Evolutionary conservation across 2,329 filamentous ascomycete genomes (phyloP).

Genomic region (Aspergillus arachidicola): DNA sequence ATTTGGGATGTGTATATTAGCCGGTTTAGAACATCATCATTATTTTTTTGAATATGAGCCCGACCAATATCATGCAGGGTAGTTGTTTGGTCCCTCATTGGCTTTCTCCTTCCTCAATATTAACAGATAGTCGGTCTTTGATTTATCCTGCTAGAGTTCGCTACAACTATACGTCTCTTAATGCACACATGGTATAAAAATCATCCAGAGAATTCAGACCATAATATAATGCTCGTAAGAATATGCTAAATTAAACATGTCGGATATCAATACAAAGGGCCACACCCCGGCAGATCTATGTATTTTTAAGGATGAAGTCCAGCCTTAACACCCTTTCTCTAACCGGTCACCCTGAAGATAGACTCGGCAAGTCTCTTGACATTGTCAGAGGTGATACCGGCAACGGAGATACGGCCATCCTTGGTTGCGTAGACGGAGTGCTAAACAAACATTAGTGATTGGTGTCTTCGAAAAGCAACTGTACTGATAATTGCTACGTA

Average conservation of each 20-base stretch:
- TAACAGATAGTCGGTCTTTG: no score
- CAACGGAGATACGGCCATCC: constrained; percentile 57
- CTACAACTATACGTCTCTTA: neutral
- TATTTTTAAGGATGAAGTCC: constrained; percentile 13
- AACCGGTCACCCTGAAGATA: constrained; percentile 55
- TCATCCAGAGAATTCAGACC: neutral
- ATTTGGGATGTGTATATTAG: no score
- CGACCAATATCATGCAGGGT: no score
- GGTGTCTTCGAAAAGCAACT: neutral
- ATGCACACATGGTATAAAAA: neutral
- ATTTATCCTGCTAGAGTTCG: neutral
- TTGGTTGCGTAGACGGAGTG: constrained; percentile 98
- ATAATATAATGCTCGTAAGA: constrained; percentile 9
- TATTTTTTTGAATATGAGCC: no score
- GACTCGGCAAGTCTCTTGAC: constrained; percentile 54
- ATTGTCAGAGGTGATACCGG: constrained; percentile 53
- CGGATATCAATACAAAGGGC: constrained; percentile 26
- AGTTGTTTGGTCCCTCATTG: no score
- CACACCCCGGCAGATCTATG: constrained; percentile 17
- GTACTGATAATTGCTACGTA: constrained; percentile 34
- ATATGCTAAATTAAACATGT: constrained; percentile 27
- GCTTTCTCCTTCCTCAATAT: no score
- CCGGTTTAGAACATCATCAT: no score
- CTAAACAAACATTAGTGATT: constrained; percentile 37
- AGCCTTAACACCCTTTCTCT: constrained; percentile 23